Evolutionary conservation across 768 basidiomycete genomes (phyloP), one percentile per base, ranked within the genome.

Genomic region (Leucosporidium yakuticum): DNA sequence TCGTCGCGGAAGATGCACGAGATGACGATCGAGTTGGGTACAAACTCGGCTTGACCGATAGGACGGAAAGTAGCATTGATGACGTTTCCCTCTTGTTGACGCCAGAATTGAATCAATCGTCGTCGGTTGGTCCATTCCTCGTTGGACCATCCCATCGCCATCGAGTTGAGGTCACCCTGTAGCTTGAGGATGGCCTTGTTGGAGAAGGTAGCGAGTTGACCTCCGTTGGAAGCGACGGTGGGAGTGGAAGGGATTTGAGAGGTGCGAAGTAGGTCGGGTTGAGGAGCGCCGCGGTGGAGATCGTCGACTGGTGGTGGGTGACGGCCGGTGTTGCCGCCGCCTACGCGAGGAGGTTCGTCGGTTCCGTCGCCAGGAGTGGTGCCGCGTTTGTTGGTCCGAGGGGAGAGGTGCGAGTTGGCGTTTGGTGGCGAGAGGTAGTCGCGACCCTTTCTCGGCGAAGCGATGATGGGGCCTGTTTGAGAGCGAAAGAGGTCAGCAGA

Each of bases 1-100:
- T 90, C 88, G 65, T 88, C 84, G 63, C 90, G 86, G 78, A 88
- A 91, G 76, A 98, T 97, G 82, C 95, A 98, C 0, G 93, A 96
- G 74, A 98, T 87, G 77, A 95, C 90, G 76, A 86, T 87, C 76
- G 88, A 87, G 34, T 85, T 82, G 48, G 87, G 84, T 64, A 82
- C 79, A 77, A 89, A 94, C 32, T 90, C 87, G 49, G 86, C 83
- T 71, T 88, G 88, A 1, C 81, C 76, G 77, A 96, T 86, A 23
- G 86, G 81, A 64, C 89, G 85, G 79, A 90, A 94, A 20, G 87
- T 85, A 36, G 92, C 84, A 71, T 87, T 87, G 69, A 98, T 84
- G 27, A 82, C 83, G 64, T 85, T 83, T 31, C 89, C 90, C 62
- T 89, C 86, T 77, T 88, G 89, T 12, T 87, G 78, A 65, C 91